phyloP scores from a whole-genome alignment of 2,329 filamentous ascomycete species.

The Lojkania enalia region DNA sequence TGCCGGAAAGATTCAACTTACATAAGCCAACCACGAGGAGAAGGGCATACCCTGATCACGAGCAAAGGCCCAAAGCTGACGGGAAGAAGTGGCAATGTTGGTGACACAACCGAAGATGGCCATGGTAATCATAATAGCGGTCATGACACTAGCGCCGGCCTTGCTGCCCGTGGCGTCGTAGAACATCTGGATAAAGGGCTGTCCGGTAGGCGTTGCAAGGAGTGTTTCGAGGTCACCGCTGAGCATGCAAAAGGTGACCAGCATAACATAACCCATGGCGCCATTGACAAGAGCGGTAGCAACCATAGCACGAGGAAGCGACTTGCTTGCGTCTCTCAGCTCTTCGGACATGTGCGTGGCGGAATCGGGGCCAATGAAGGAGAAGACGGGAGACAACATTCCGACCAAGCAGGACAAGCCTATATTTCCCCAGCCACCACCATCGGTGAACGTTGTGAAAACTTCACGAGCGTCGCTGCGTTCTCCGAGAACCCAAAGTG shows the following conservation, averaged over 20 bases:
- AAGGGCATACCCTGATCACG: constrained; percentile 27
- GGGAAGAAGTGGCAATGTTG: constrained; percentile 37
- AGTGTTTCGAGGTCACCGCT: constrained; percentile 26
- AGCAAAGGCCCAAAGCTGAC: constrained; percentile 26
- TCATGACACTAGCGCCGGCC: constrained; percentile 23
- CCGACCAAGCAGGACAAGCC: constrained; percentile 29
- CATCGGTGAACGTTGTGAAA: constrained; percentile 31
- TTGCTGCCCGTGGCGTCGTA: constrained; percentile 28
- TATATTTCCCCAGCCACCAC: constrained; percentile 29
- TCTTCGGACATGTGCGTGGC: constrained; percentile 41
- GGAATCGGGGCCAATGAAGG: constrained; percentile 33
- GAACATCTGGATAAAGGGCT: constrained; percentile 31
- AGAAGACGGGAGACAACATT: constrained; percentile 26
- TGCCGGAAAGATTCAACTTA: too few species aligned
- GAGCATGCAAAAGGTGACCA: constrained; percentile 35
- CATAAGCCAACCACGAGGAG: neutral
- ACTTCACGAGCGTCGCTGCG: constrained; percentile 25
- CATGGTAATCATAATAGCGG: constrained; percentile 32
- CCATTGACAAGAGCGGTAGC: constrained; percentile 45
- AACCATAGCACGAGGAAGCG: constrained; percentile 48
- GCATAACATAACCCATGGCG: constrained; percentile 43
- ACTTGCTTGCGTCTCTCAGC: constrained; percentile 36
- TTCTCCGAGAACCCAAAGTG: constrained; percentile 34
- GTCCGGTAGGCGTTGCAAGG: constrained; percentile 17
- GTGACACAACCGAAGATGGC: constrained; percentile 41